Evolutionary conservation across 345 rosid species (phyloP).

Genomic region (Brassica juncea): DNA sequence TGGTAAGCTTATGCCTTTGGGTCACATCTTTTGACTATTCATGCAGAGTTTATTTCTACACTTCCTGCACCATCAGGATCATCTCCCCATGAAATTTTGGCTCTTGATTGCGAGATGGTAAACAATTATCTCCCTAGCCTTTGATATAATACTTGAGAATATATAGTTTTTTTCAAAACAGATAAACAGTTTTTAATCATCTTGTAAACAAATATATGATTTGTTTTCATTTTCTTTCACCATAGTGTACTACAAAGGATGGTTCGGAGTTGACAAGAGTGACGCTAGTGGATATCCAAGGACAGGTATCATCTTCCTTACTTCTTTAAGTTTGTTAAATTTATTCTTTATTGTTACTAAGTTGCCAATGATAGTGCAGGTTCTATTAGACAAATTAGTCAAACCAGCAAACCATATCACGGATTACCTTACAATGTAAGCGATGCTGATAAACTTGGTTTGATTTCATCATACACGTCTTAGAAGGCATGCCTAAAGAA

Average conservation of each 20-base stretch:
- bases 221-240: conserved; percentile 10
- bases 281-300: conserved; percentile 78
- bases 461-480: neutral
- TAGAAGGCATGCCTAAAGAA: neutral
- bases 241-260: conserved; percentile 74
- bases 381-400: conserved; percentile 83
- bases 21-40: too few relatives aligned
- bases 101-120: conserved; percentile 99
- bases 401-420: conserved; percentile 73
- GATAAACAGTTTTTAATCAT: neutral
- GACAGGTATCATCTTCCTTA: conserved; percentile 58
- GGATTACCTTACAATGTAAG: conserved; percentile 89
- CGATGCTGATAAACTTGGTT: conserved; percentile 8
- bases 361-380: conserved; percentile 48
- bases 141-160: neutral
- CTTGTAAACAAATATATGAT: neutral
- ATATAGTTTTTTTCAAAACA: neutral
- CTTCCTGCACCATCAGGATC: conserved; percentile 68
- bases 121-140: conserved; percentile 2
- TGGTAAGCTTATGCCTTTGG: conserved; percentile 14
- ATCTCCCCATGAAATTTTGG: conserved; percentile 57
- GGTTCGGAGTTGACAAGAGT: conserved; percentile 93
- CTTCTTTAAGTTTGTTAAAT: neutral
- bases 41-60: conserved; percentile 67
- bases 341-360: conserved; percentile 1